Conservation (phyloP, 768 basidiomycete genomes). For the Hysterangium stoloniferum region DNA sequence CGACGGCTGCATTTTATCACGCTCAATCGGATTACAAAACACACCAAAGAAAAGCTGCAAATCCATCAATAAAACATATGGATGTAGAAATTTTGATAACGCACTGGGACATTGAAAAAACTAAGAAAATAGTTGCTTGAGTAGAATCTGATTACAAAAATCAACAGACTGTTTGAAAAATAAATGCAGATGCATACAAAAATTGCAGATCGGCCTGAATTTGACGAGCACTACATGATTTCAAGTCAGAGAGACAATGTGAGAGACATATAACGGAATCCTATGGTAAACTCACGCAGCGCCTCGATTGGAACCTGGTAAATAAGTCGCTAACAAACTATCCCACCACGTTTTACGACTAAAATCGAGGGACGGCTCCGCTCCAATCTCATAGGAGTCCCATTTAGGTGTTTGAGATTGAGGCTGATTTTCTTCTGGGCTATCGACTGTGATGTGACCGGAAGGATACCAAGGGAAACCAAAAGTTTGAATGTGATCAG, state of each 20-base stretch:
- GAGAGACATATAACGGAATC: neutral
- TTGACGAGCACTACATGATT: conserved; percentile 8
- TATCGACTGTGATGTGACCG: neutral
- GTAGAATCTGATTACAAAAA: conserved; percentile 42
- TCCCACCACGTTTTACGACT: conserved; percentile 78
- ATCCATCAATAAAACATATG: neutral
- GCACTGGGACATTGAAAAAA: conserved; percentile 46
- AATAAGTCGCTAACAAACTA: conserved; percentile 36
- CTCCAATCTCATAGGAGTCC: conserved; percentile 23
- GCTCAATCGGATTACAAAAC: conserved; percentile 44
- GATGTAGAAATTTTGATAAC: neutral
- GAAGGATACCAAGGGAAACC: conserved; percentile 1
- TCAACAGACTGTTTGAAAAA: neutral
- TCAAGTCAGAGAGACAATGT: neutral
- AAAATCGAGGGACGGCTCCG: conserved; percentile 59
- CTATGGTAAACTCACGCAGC: conserved; percentile 28
- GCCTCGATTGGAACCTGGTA: conserved; percentile 29
- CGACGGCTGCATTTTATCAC: conserved; percentile 57
- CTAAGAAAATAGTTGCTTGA: conserved; percentile 60
- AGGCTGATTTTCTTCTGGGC: conserved; percentile 5
- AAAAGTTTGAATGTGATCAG: neutral
- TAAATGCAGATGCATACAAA: conserved; percentile 34
- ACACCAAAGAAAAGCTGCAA: conserved; percentile 39
- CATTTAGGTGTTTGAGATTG: neutral
- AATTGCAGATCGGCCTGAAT: conserved; percentile 37